Percentiles rank a stretch among this genome's conserved stretches.
phyloP scores from a whole-genome alignment of 202 grass and related monocot genomes.

The Schoenoplectus tabernaemontani region DNA sequence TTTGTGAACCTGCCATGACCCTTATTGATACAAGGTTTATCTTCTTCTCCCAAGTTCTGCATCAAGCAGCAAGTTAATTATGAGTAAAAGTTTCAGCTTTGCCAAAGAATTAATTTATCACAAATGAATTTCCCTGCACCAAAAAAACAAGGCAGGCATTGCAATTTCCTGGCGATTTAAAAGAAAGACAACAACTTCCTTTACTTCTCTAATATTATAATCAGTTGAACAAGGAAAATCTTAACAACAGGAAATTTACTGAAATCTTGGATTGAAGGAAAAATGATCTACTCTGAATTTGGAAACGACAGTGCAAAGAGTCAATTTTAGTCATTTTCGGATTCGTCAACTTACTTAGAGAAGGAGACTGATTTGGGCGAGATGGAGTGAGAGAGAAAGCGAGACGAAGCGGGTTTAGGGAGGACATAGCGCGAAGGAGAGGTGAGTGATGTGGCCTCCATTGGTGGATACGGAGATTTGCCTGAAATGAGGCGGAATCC shows the following conservation, averaged over 20 bases:
- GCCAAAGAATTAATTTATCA: neutral
- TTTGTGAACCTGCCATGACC: slow-evolving; percentile 11
- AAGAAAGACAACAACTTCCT: neutral
- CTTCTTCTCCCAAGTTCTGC: slow-evolving; percentile 31
- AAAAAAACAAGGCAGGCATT: neutral
- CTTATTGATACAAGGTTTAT: slow-evolving; percentile 6
- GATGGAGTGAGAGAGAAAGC: slow-evolving; percentile 12
- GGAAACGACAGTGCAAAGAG: neutral
- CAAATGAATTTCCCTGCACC: neutral
- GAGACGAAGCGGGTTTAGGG: neutral
- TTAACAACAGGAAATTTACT: no score
- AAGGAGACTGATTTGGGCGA: slow-evolving; percentile 33
- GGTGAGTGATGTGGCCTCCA: neutral
- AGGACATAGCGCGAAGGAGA: slow-evolving; percentile 4
- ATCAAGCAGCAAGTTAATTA: neutral
- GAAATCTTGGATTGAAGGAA: no score
- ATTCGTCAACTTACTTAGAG: slow-evolving; percentile 34
- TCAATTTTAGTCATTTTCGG: neutral
- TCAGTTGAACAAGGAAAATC: neutral
- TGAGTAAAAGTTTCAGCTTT: no score
- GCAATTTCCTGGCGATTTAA: neutral
- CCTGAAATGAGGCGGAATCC: neutral
- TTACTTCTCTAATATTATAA: neutral
- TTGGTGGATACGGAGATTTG: neutral
- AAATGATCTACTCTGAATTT: no score